These are phyloP conservation scores for Cystofilobasidium bisporidii DNA, from an alignment of 768 basidiomycete species.

Conservation along the genomic window DNA sequence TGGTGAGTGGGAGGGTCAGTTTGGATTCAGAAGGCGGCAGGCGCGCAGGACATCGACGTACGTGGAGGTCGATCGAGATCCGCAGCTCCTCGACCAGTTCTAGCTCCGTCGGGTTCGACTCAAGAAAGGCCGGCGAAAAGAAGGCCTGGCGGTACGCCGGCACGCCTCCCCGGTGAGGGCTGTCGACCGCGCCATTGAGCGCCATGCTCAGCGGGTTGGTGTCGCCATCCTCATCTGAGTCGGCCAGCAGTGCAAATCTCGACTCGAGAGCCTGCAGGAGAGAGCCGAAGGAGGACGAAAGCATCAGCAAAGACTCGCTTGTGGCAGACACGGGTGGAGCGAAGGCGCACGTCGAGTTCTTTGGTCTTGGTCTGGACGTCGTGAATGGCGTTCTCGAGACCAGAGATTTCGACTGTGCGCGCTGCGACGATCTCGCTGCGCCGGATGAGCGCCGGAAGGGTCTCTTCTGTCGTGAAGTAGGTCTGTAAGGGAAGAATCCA, in stretches of 20 bases:
- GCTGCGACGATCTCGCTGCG: constrained; percentile 73
- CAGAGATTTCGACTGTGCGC: constrained; percentile 67
- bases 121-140: constrained; percentile 59
- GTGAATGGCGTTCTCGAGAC: constrained; percentile 67
- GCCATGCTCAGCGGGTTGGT: constrained; percentile 78
- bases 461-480: constrained; percentile 30
- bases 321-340: too few species aligned
- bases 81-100: constrained; percentile 65
- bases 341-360: constrained; percentile 46
- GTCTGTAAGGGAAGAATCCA: constrained; percentile 58
- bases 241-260: constrained; percentile 67
- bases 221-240: constrained; percentile 53
- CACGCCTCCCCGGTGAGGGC: constrained; percentile 41
- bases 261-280: constrained; percentile 48
- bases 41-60: not conserved
- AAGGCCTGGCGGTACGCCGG: constrained; percentile 44
- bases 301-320: not conserved
- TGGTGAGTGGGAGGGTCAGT: constrained; percentile 3
- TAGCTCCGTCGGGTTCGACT: constrained; percentile 58
- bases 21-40: not conserved
- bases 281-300: not conserved
- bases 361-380: constrained; percentile 73
- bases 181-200: constrained; percentile 76
- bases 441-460: constrained; percentile 68
- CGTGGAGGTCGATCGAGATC: constrained; percentile 51